Base-by-base conservation (phyloP, 306 rosid species). In the Rosa multiflora region DNA sequence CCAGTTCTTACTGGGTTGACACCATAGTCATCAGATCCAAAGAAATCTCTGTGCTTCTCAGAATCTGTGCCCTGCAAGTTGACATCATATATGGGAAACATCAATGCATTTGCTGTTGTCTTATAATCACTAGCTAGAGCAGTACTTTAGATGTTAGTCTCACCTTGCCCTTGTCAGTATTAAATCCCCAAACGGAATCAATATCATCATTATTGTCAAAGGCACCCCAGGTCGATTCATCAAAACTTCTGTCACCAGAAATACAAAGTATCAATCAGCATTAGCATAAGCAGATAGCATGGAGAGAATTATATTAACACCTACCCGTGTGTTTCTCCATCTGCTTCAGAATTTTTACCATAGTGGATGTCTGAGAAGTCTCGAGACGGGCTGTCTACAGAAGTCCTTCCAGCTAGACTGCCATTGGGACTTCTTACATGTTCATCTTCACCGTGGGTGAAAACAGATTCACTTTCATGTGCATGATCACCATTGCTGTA, bases 121-220 rank as follows among this genome's bases (percentile, higher is more conserved):
- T 73, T 42, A 8, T 15, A 58, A 59, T 75, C 56, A 59, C 43
- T 64, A 43, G 29, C 44, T 58, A 58, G 15, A 62, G 55, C 39
- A 26, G 70, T 70, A 73, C 74, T 67, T 69, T 76, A 43, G 53
- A 62, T 52, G 74, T 49, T 26, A 53, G 75, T 72, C 81, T 86
- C 83, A 94, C 98, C 94, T 94, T 92, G 81, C 85, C 51, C 79
- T 84, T 83, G 43, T n/a, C 77, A 78, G 91, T 26, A 75, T 91
- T 90, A 80, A 90, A 89, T 59, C 93, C 92, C 99, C 99, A 94
- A 51, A 94, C 91, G 0, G 99, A 94, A 77, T 94, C 99, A 64
- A 76, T 86, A 43, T 94, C 99, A 74, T 94, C 95, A 44, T 92
- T 90, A 79, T 86, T 87, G 90, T 91, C 97, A 72, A 91, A 94